Percentiles rank a stretch among this genome's conserved stretches.
phyloP scores from a whole-genome alignment of 805 yeast genomes.

The Lachancea fermentati region DNA sequence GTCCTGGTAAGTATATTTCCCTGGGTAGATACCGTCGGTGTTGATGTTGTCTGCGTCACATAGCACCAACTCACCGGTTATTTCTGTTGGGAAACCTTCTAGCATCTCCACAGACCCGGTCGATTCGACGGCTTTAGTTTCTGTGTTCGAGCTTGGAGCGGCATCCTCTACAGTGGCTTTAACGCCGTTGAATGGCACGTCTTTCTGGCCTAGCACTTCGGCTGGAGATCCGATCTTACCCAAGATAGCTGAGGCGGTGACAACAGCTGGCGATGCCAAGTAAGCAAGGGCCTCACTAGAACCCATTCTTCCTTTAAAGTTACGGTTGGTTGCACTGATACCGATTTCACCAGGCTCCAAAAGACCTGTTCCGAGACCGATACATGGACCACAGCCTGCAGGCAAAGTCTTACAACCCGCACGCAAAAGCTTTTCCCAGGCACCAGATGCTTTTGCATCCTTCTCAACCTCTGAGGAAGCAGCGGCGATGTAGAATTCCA shows the following conservation, averaged over 20 bases:
- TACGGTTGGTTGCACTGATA: slow-evolving; percentile 96
- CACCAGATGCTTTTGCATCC: slow-evolving; percentile 87
- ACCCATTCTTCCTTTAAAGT: slow-evolving; percentile 99
- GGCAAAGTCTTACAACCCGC: slow-evolving; percentile 96
- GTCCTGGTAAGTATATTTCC: slow-evolving; percentile 97
- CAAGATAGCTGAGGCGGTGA: slow-evolving; percentile 95
- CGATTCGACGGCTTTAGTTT: slow-evolving; percentile 27
- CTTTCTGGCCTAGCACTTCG: slow-evolving; percentile 64
- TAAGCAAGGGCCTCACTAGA: slow-evolving; percentile 93
- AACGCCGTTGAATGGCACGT: slow-evolving; percentile 45
- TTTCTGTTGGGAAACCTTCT: slow-evolving; percentile 84
- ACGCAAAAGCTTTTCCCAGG: slow-evolving; percentile 82
- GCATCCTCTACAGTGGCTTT: slow-evolving; percentile 31
- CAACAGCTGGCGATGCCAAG: slow-evolving; percentile 95
- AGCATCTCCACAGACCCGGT: slow-evolving; percentile 61
- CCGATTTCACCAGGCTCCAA: slow-evolving; percentile 96
- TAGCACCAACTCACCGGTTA: slow-evolving; percentile 85
- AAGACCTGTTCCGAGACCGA: slow-evolving; percentile 93
- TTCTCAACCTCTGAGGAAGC: slow-evolving; percentile 90
- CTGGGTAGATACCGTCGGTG: slow-evolving; percentile 98
- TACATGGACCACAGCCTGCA: slow-evolving; percentile 99
- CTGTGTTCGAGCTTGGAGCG: slow-evolving; percentile 15
- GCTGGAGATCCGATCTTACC: slow-evolving; percentile 93
- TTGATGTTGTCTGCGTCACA: slow-evolving; percentile 97
- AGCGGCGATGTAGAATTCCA: slow-evolving; percentile 95